Percentiles rank a stretch among this genome's conserved stretches.
Evolutionary conservation across 805 yeast genomes (phyloP).

Genomic region (Metschnikowia orientalis): DNA sequence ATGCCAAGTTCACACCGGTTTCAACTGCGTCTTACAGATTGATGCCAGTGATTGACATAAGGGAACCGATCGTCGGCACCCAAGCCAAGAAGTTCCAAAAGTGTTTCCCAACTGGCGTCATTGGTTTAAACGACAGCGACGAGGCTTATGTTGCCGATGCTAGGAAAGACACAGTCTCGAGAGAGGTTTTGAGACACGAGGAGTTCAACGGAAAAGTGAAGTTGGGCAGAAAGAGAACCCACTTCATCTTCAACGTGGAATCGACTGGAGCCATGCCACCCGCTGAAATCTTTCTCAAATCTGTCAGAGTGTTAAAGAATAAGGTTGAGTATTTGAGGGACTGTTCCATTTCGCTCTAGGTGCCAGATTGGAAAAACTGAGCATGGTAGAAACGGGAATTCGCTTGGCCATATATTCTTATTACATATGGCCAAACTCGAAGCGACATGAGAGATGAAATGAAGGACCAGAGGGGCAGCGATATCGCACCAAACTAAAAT

Average conservation of each 20-base stretch:
- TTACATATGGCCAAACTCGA: too few species aligned
- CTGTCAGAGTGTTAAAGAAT: slow-evolving; percentile 77
- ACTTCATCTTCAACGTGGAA: slow-evolving; percentile 91
- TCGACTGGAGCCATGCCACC: slow-evolving; percentile 97
- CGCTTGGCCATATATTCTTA: too few species aligned
- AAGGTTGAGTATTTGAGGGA: slow-evolving; percentile 76
- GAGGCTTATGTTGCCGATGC: slow-evolving; percentile 84
- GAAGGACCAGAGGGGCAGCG: too few species aligned
- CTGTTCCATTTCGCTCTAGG: slow-evolving; percentile 66
- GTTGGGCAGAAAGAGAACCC: slow-evolving; percentile 87
- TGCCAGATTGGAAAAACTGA: too few species aligned
- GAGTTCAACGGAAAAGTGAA: slow-evolving; percentile 87
- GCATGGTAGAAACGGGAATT: too few species aligned
- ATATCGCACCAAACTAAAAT: too few species aligned
- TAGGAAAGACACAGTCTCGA: slow-evolving; percentile 91
- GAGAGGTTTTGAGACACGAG: slow-evolving; percentile 92
- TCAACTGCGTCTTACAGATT: slow-evolving; percentile 94
- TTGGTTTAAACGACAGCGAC: slow-evolving; percentile 62
- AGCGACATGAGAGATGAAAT: too few species aligned
- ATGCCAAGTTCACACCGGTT: slow-evolving; percentile 96
- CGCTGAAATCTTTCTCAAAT: slow-evolving; percentile 89
- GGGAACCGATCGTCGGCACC: slow-evolving; percentile 68
- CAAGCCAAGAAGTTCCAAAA: slow-evolving; percentile 75
- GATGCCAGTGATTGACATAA: slow-evolving; percentile 79
- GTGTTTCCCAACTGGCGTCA: slow-evolving; percentile 92